These are phyloP conservation scores for Rutstroemia sp. DNA, from an alignment of 2,329 filamentous ascomycete genomes.

Conservation along the genomic window DNA sequence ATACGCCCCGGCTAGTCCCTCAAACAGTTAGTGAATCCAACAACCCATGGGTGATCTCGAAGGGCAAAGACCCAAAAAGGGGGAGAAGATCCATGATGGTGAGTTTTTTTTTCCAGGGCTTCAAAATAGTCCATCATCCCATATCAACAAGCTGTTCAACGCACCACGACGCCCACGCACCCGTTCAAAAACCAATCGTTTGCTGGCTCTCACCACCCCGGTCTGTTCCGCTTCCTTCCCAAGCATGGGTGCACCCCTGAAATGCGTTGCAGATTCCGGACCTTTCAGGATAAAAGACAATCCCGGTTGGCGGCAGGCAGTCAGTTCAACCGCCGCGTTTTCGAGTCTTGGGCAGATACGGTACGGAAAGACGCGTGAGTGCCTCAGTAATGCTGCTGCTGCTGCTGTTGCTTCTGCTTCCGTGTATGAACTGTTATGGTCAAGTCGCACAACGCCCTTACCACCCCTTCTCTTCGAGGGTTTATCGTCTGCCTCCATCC, in stretches of 20 bases:
- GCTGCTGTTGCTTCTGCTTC: neutral
- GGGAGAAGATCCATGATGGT: neutral
- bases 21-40: neutral
- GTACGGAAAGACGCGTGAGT: neutral
- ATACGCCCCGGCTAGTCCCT: neutral
- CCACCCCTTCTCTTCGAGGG: neutral
- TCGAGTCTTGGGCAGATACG: neutral
- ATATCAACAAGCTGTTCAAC: neutral
- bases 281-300: neutral
- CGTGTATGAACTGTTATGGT: neutral
- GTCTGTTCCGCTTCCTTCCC: constrained; percentile 5
- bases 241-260: constrained; percentile 13
- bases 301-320: constrained; percentile 9
- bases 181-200: constrained; percentile 5
- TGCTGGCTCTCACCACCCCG: constrained; percentile 14
- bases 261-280: constrained; percentile 8
- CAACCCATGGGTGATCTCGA: neutral
- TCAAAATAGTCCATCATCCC: neutral
- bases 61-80: neutral
- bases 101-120: neutral
- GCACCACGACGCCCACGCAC: neutral
- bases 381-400: neutral
- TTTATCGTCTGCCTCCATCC: constrained; percentile 7
- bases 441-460: constrained; percentile 4
- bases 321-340: constrained; percentile 10